Conservation (phyloP, 78 protist species). For the Pigoraptor vietnamica region DNA sequence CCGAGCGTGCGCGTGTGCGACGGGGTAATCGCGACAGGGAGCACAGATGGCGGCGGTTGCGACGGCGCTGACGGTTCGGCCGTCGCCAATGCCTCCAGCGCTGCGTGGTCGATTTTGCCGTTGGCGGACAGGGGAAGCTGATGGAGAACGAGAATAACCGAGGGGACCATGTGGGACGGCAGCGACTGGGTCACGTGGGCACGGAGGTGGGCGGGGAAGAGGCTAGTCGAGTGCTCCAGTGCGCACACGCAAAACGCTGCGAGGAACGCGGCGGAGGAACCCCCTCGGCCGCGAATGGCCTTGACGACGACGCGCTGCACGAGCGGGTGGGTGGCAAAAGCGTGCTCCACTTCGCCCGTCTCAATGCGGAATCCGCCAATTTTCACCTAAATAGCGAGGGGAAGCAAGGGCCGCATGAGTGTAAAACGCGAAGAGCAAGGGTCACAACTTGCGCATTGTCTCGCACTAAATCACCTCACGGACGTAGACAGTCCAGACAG, state of each 20-base stretch:
- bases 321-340: background rate
- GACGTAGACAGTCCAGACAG: background rate
- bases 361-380: constrained; percentile 43
- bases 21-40: background rate
- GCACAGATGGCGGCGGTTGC: background rate
- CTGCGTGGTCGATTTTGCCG: constrained; percentile 36
- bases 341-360: constrained; percentile 34
- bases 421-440: background rate
- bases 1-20: background rate
- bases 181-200: background rate
- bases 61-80: no score
- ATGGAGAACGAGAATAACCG: background rate
- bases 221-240: background rate
- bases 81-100: background rate
- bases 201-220: background rate
- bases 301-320: background rate
- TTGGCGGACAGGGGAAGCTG: constrained; percentile 29
- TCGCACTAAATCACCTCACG: no score
- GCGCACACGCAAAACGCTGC: background rate
- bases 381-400: constrained; percentile 34
- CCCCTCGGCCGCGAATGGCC: background rate
- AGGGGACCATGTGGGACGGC: constrained; percentile 53
- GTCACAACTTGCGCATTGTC: no score
- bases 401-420: constrained; percentile 5
- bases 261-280: background rate